Percentiles rank a stretch among this genome's conserved stretches.
Evolutionary conservation across 257 asterid genomes (phyloP).

Genomic region (Solanum lignicaule): DNA sequence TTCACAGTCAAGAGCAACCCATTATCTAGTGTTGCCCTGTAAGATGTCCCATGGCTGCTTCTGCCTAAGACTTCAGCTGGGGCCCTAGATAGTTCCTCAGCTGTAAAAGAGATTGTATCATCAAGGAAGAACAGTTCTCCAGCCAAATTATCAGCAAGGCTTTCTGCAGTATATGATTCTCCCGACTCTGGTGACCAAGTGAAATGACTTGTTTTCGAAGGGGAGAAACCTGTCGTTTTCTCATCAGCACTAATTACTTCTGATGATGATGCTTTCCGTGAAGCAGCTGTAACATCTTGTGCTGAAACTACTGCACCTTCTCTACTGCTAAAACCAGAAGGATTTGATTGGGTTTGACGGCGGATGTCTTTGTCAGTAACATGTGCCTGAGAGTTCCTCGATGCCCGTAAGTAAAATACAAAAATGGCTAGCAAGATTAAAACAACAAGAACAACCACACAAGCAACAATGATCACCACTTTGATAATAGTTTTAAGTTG

Average conservation of each 20-base stretch:
- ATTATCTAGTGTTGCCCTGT: slow-evolving; percentile 68
- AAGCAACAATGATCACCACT: slow-evolving; percentile 50
- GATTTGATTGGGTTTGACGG: slow-evolving; percentile 37
- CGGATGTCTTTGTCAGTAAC: slow-evolving; percentile 35
- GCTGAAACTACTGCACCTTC: slow-evolving; percentile 56
- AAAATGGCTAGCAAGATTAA: slow-evolving; percentile 46
- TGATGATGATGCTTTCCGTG: slow-evolving; percentile 55
- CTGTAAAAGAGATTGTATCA: slow-evolving; percentile 73
- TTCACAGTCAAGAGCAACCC: slow-evolving; percentile 88
- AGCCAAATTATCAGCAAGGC: slow-evolving; percentile 61
- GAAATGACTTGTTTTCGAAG: slow-evolving; percentile 71
- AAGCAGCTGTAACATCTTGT: slow-evolving; percentile 47
- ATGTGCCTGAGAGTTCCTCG: slow-evolving; percentile 33
- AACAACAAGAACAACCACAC: slow-evolving; percentile 41
- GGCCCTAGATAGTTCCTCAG: slow-evolving; percentile 85
- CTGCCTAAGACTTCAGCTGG: slow-evolving; percentile 97
- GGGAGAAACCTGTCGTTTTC: slow-evolving; percentile 77
- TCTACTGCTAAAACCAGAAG: slow-evolving; percentile 39
- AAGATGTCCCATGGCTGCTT: slow-evolving; percentile 96
- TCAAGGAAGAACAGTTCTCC: slow-evolving; percentile 94
- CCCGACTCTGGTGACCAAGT: slow-evolving; percentile 97
- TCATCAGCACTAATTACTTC: slow-evolving; percentile 67
- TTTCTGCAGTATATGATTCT: slow-evolving; percentile 61
- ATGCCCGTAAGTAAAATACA: slow-evolving; percentile 30
- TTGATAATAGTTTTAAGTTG: slow-evolving; percentile 33